These are phyloP conservation scores for Pythium angustatum DNA, from an alignment of 352 stramenopile species.

Conservation along the genomic window DNA sequence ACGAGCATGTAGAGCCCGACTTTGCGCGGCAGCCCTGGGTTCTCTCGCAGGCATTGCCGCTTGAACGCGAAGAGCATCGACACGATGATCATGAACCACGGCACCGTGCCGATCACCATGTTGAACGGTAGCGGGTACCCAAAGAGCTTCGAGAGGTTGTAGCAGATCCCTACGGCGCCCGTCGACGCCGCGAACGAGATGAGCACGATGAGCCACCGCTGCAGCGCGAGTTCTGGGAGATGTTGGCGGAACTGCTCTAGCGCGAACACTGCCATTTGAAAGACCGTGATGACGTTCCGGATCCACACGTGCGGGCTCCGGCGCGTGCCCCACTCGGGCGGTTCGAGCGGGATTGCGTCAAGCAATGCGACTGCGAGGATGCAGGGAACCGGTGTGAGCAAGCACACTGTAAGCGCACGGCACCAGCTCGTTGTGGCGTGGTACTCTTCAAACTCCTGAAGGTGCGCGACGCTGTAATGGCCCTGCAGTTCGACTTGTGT, in stretches of 20 bases:
- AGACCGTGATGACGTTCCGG: neutral
- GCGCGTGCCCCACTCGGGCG: neutral
- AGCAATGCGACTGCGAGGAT: slow-evolving; percentile 1
- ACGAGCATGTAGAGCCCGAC: slow-evolving; percentile 8
- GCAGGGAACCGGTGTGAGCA: slow-evolving; percentile 12
- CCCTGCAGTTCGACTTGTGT: slow-evolving; percentile 24
- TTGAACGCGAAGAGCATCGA: neutral
- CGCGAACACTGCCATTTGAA: neutral
- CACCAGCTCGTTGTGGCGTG: slow-evolving; percentile 1
- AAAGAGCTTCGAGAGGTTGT: slow-evolving; percentile 11
- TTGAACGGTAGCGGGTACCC: slow-evolving; percentile 46
- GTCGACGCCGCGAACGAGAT: neutral
- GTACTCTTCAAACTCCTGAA: slow-evolving; percentile 4
- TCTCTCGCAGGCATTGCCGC: neutral
- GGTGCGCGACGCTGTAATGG: slow-evolving; percentile 5
- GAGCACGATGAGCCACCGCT: slow-evolving; percentile 3
- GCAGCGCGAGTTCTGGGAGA: neutral
- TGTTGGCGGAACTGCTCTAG: slow-evolving; percentile 20
- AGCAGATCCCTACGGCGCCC: neutral
- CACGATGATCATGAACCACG: slow-evolving; percentile 31
- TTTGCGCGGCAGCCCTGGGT: neutral
- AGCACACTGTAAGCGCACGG: slow-evolving; percentile 2
- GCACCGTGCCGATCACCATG: slow-evolving; percentile 32
- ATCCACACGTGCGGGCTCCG: slow-evolving; percentile 8
- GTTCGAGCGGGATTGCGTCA: slow-evolving; percentile 7